Base-by-base conservation (phyloP, 805 yeast genomes). In the Lipomyces sp. region DNA sequence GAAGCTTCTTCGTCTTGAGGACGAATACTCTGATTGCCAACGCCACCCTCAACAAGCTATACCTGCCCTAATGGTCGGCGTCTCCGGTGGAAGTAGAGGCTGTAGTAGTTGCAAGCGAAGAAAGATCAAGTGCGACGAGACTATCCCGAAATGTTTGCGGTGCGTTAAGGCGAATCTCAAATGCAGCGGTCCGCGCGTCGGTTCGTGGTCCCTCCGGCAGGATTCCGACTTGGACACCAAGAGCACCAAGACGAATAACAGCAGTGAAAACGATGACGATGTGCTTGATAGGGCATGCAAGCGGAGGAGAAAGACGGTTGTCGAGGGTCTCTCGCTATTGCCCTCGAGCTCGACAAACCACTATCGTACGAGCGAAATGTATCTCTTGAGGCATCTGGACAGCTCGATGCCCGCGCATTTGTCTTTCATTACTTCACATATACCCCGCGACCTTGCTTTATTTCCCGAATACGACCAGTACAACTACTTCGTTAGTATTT, bases 11-110 rank as follows among this genome's bases (percentile, higher is more conserved):
- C n/a, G n/a, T n/a, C n/a, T n/a, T n/a, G n/a, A n/a, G n/a, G n/a
- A n/a, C n/a, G n/a, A n/a, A n/a, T n/a, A n/a, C n/a, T n/a, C n/a
- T n/a, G n/a, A n/a, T n/a, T n/a, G n/a, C n/a, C n/a, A n/a, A n/a
- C n/a, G n/a, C n/a, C n/a, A n/a, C n/a, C n/a, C n/a, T n/a, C n/a
- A n/a, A n/a, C n/a, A n/a, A n/a, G n/a, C n/a, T n/a, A n/a, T n/a
- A n/a, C n/a, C n/a, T n/a, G n/a, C n/a, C n/a, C n/a, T n/a, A n/a
- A 53, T 53, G 57, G 57, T 53, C 32, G 57, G 57, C 32, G 57
- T 53, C 23, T 54, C 57, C 13, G 57, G 57, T 14, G 57, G 57
- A 10, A 53, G 57, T 33, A 49, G 55, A 41, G 57, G 57, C 40
- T 53, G 57, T 42, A 39, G 28, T 13, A 49, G 22, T 33, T 53